Conservation (phyloP, 1,139 yeast genomes). For the Scheffersomyces lignicola region DNA sequence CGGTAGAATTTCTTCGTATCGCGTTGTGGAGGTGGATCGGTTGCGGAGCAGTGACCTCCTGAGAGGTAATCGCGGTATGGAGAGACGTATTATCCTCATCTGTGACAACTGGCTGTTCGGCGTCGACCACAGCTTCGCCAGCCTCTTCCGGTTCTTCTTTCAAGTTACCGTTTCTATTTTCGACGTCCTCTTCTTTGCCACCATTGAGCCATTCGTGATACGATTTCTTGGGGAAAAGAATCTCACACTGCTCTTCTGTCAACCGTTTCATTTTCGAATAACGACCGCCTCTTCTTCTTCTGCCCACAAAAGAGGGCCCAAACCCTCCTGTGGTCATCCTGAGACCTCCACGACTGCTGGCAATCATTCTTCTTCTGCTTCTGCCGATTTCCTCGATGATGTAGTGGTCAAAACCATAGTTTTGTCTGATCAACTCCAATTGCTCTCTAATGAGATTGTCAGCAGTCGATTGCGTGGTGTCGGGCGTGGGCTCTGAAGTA, state of each 20-base stretch:
- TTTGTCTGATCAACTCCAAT: conserved; percentile 1
- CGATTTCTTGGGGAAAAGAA: conserved; percentile 62
- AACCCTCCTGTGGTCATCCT: background rate
- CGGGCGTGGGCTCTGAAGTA: background rate
- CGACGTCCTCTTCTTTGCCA: conserved; percentile 45
- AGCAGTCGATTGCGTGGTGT: background rate
- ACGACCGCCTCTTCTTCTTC: conserved; percentile 40
- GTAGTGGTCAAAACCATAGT: conserved; percentile 6
- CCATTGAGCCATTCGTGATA: conserved; percentile 64
- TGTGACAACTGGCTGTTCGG: conserved; percentile 1
- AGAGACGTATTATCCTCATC: conserved; percentile 3
- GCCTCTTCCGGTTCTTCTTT: conserved; percentile 32
- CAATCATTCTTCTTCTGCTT: conserved; percentile 3
- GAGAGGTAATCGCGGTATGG: conserved; percentile 1
- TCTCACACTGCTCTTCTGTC: conserved; percentile 61
- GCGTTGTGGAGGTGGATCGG: background rate
- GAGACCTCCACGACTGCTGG: background rate
- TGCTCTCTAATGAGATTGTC: conserved; percentile 3
- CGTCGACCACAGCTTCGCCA: conserved; percentile 5
- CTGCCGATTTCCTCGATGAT: conserved; percentile 9
- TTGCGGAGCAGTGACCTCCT: too few species aligned
- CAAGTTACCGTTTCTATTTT: conserved; percentile 33
- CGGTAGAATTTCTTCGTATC: conserved; percentile 3
- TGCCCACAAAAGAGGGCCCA: background rate
- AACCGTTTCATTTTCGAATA: conserved; percentile 53